Conservation (phyloP, 768 basidiomycete species). For the Agaricus sinodeliciosus region DNA sequence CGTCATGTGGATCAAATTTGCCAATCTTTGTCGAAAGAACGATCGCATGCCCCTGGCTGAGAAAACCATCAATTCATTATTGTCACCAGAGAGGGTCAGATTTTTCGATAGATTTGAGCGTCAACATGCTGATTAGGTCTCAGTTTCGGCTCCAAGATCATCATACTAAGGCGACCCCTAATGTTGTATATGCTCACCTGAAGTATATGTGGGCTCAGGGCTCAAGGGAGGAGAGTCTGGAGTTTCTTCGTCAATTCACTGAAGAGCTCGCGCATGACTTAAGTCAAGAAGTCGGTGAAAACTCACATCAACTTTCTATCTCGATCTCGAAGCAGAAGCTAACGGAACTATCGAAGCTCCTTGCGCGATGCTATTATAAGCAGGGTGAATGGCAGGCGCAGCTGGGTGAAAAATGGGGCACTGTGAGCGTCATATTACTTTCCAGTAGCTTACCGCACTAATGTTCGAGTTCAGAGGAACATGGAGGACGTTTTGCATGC, state of each 20-base stretch:
- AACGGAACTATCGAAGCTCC: constrained; percentile 65
- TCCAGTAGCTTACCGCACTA: neutral
- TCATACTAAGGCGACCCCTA: constrained; percentile 77
- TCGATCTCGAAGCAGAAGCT: constrained; percentile 54
- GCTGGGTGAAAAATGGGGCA: constrained; percentile 69
- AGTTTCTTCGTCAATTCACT: constrained; percentile 79
- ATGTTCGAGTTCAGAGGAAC: constrained; percentile 45
- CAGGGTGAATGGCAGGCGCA: constrained; percentile 91
- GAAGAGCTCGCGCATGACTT: constrained; percentile 70
- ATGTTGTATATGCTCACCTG: constrained; percentile 93
- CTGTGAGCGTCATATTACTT: too few relatives aligned
- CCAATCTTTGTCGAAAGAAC: constrained; percentile 92
- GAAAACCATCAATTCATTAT: constrained; percentile 90
- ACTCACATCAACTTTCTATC: constrained; percentile 30
- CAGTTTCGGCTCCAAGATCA: constrained; percentile 46
- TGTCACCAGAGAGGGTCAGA: constrained; percentile 65
- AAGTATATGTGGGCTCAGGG: constrained; percentile 95
- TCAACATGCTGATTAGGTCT: constrained; percentile 17
- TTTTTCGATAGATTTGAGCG: neutral
- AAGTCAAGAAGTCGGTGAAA: constrained; percentile 48
- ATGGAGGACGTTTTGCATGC: constrained; percentile 78
- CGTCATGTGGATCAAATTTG: constrained; percentile 98
- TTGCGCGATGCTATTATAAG: constrained; percentile 97
- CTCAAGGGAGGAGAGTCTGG: constrained; percentile 69
- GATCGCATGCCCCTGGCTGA: constrained; percentile 94